These are phyloP conservation scores for Cryphonectria carpinicola DNA, from an alignment of 2,329 filamentous ascomycete species.

Conservation along the genomic window DNA sequence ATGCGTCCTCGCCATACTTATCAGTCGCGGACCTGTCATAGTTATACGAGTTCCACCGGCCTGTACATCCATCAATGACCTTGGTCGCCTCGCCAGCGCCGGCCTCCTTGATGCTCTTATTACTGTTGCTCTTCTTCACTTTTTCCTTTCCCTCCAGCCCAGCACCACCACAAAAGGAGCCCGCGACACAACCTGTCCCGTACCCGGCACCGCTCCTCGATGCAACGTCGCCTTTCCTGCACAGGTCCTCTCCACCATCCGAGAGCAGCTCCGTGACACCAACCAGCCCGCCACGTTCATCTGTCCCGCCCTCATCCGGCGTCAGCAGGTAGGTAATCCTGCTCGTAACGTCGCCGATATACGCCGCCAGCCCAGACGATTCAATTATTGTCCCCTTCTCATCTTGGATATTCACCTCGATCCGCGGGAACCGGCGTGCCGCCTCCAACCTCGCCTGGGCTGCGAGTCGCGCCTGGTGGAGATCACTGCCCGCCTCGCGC, in stretches of 20 bases:
- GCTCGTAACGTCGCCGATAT: slow-evolving; percentile 63
- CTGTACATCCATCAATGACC: slow-evolving; percentile 38
- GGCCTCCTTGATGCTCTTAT: slow-evolving; percentile 25
- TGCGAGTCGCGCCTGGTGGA: slow-evolving; percentile 58
- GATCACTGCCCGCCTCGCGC: slow-evolving; percentile 44
- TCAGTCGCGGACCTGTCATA: slow-evolving; percentile 32
- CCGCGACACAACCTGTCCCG: slow-evolving; percentile 25
- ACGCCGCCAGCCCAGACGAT: slow-evolving; percentile 61
- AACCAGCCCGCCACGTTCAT: slow-evolving; percentile 60
- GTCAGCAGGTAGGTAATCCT: slow-evolving; percentile 63
- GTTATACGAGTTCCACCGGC: slow-evolving; percentile 40
- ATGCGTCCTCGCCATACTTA: slow-evolving; percentile 39
- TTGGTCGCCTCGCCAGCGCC: slow-evolving; percentile 10
- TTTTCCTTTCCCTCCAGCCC: slow-evolving; percentile 24
- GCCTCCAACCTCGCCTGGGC: slow-evolving; percentile 69
- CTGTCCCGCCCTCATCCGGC: slow-evolving; percentile 59
- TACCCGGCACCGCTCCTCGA: slow-evolving; percentile 21
- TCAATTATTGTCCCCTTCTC: slow-evolving; percentile 56
- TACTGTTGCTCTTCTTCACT: slow-evolving; percentile 27
- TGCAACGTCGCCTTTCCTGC: slow-evolving; percentile 15
- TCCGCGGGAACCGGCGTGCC: slow-evolving; percentile 57
- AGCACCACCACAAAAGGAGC: slow-evolving; percentile 26
- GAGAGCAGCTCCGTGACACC: slow-evolving; percentile 55
- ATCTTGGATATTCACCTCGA: slow-evolving; percentile 61
- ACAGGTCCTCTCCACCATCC: slow-evolving; percentile 51